phyloP scores from a whole-genome alignment of 768 basidiomycete species.

The Phanerochaete carnosa region DNA sequence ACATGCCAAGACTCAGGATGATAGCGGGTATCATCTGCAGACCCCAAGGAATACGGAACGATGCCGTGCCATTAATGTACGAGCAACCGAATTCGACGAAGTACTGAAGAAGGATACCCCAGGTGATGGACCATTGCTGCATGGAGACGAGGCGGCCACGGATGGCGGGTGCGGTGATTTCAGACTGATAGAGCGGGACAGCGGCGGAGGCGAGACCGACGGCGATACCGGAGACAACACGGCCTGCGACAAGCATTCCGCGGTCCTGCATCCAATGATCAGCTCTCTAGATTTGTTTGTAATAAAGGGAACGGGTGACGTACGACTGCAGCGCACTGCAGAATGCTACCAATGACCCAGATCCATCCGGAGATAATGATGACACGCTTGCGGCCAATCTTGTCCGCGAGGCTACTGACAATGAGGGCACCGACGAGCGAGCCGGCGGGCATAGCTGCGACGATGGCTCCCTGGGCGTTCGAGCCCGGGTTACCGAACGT shows the following conservation, averaged over 20 bases:
- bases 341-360: conserved; percentile 69
- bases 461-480: conserved; percentile 65
- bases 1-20: conserved; percentile 64
- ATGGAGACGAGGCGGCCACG: conserved; percentile 74
- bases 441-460: conserved; percentile 78
- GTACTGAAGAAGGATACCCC: conserved; percentile 76
- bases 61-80: conserved; percentile 64
- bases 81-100: conserved; percentile 76
- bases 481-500: conserved; percentile 41
- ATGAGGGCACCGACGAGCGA: conserved; percentile 64
- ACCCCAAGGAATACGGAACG: conserved; percentile 81
- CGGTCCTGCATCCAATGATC: conserved; percentile 43
- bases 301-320: conserved; percentile 17
- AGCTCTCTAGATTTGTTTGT: not conserved
- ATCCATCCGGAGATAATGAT: conserved; percentile 65
- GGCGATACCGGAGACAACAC: conserved; percentile 61
- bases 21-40: conserved; percentile 78
- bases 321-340: conserved; percentile 58
- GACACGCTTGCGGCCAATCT: conserved; percentile 52
- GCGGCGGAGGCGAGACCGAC: conserved; percentile 65
- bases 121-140: conserved; percentile 78
- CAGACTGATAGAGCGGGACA: conserved; percentile 74
- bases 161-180: conserved; percentile 68
- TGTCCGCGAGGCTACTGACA: conserved; percentile 62
- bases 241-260: conserved; percentile 60